Conservation (phyloP, 371 early-diverging fungal species). For the Mucor racemosus region DNA sequence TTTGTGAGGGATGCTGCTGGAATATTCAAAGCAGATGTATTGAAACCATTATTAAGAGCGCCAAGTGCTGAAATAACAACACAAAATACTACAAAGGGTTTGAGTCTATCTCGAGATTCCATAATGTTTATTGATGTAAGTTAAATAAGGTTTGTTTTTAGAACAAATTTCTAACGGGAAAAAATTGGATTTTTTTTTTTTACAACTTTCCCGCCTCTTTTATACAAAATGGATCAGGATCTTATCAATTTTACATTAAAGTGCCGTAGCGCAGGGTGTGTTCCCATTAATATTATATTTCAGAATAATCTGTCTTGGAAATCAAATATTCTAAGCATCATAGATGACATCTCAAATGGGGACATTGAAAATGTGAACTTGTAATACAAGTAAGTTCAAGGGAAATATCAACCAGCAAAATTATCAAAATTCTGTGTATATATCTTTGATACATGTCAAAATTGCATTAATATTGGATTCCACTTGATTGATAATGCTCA, state of each 20-base stretch:
- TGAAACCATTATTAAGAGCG: slow-evolving; percentile 52
- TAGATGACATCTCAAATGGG: background rate
- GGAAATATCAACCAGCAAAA: background rate
- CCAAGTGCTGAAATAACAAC: slow-evolving; percentile 46
- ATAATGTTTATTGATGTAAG: background rate
- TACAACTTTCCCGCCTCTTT: background rate
- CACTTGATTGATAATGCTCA: background rate
- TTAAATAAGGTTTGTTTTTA: background rate
- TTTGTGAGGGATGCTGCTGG: slow-evolving; percentile 42
- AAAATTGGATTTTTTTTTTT: background rate
- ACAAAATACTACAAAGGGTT: slow-evolving; percentile 47
- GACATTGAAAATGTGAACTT: background rate
- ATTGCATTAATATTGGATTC: background rate
- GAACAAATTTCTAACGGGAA: background rate
- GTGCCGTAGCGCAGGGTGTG: background rate
- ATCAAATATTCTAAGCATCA: background rate
- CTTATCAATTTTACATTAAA: background rate
- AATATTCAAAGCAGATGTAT: slow-evolving; percentile 50
- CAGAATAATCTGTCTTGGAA: background rate
- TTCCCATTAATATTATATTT: background rate
- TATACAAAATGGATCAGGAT: background rate
- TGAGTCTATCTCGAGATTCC: slow-evolving; percentile 29
- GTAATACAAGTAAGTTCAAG: background rate
- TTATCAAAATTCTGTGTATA: background rate
- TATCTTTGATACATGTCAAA: background rate